These are phyloP conservation scores for Ophiostoma populinum DNA, from an alignment of 2,329 filamentous ascomycete genomes.

Conservation along the genomic window DNA sequence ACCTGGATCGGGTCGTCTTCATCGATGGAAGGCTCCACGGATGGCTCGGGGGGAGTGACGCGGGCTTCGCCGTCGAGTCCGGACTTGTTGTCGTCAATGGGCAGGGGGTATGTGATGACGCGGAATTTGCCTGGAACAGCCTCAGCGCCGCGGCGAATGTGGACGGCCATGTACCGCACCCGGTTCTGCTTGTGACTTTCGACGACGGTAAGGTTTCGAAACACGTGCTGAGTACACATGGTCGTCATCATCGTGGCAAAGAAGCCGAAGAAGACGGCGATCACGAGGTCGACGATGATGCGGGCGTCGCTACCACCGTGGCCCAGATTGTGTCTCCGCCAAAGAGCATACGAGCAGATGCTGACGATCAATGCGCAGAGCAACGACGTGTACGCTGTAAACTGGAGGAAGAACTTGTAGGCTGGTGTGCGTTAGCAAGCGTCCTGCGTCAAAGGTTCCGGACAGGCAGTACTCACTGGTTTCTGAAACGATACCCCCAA, in stretches of 20 bases:
- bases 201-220: conserved; percentile 67
- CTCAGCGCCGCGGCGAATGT: conserved; percentile 36
- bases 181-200: conserved; percentile 51
- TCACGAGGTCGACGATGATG: conserved; percentile 47
- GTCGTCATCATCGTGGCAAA: conserved; percentile 64
- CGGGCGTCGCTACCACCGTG: conserved; percentile 19
- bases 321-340: conserved; percentile 25
- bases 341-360: conserved; percentile 33
- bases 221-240: conserved; percentile 52
- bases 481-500: conserved; percentile 83
- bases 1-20: conserved; percentile 3
- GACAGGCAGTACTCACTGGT: conserved; percentile 32
- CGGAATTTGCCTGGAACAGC: conserved; percentile 33
- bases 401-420: conserved; percentile 89
- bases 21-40: conserved; percentile 2
- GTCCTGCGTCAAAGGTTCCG: neutral
- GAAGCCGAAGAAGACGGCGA: conserved; percentile 59
- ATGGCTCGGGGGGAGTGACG: neutral
- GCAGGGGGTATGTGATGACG: conserved; percentile 12
- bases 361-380: conserved; percentile 50
- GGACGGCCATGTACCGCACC: conserved; percentile 58
- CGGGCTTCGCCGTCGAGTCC: neutral
- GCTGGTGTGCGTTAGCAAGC: conserved; percentile 21
- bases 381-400: conserved; percentile 54
- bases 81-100: conserved; percentile 5